phyloP scores from a whole-genome alignment of 106 monocot genomes.

The Dactylorhiza incarnata region DNA sequence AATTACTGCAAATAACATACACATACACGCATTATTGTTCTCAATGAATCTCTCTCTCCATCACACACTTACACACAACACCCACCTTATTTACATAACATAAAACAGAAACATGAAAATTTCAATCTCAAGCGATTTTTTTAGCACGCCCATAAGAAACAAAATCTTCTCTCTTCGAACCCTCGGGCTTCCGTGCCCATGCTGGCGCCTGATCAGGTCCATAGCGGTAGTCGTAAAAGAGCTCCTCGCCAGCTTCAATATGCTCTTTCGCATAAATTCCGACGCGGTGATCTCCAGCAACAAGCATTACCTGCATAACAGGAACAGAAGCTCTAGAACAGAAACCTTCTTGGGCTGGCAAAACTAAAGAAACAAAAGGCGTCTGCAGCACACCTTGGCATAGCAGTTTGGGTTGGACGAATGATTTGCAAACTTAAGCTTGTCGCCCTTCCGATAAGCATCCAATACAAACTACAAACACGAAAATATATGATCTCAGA shows the following conservation, averaged over 20 bases:
- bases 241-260: constrained; percentile 86
- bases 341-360: no score
- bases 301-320: constrained; percentile 77
- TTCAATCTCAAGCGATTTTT: constrained; percentile 42
- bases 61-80: no score
- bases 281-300: constrained; percentile 95
- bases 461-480: constrained; percentile 80
- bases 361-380: neutral
- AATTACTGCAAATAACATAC: no score
- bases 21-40: no score
- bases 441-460: constrained; percentile 98
- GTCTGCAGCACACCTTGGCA: constrained; percentile 61
- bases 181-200: constrained; percentile 86
- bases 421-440: constrained; percentile 97
- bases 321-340: neutral
- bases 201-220: constrained; percentile 88
- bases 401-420: constrained; percentile 91
- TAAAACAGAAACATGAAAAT: neutral
- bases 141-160: constrained; percentile 61
- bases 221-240: constrained; percentile 95
- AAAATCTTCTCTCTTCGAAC: constrained; percentile 68
- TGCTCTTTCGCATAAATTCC: constrained; percentile 95
- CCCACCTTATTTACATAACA: no score
- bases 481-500: neutral
- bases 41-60: no score